Base-by-base conservation (phyloP, 2,329 filamentous ascomycete genomes). In the Spiromastix sp. region DNA sequence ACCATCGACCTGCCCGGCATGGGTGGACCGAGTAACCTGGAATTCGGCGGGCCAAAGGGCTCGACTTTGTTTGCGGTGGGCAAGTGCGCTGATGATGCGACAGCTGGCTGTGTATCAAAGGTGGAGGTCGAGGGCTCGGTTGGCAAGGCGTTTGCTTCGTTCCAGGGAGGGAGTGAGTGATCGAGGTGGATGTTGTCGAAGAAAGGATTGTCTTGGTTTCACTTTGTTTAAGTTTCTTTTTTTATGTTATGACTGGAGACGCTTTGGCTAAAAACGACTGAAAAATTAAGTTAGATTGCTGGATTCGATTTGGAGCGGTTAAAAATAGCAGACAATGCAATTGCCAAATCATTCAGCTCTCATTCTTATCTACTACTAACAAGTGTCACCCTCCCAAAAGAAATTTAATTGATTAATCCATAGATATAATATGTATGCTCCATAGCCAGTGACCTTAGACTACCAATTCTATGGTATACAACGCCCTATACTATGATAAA, bases 11-110 rank as follows among this genome's bases (percentile, higher is more conserved):
- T 25, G 10, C 24, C 33, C 3, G 33, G 24, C 10, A 17, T 35
- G 11, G 29, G 20, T 24, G 34, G 34, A 9, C 34, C 34, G 7
- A 21, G 17, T 11, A 36, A 30, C 15, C 13, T 36, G 16, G 26
- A 36, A 11, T 19, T 36, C 6, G 34, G 34, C 9, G 34, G 34
- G 11, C 16, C 29, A 11, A 27, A 36, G 5, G 34, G 34, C 8
- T 29, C 21, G 13, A 30, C 25, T n/a, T 13, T 36, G 18, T 30
- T 29, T 20, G 34, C 34, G 9, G 26, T 30, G 19, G 34, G 26
- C 26, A 36, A 5, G 18, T 36, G 34, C 20, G 19, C 29, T 4
- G 24, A n/a, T 12, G 24, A 30, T 17, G 12, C 10, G 12, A 8
- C 5, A 13, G 4, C 11, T 7, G 34, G 26, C 10, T 36, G 34